Base-by-base conservation (phyloP, 352 stramenopile species). In the Chrysophaeum taylorii region DNA sequence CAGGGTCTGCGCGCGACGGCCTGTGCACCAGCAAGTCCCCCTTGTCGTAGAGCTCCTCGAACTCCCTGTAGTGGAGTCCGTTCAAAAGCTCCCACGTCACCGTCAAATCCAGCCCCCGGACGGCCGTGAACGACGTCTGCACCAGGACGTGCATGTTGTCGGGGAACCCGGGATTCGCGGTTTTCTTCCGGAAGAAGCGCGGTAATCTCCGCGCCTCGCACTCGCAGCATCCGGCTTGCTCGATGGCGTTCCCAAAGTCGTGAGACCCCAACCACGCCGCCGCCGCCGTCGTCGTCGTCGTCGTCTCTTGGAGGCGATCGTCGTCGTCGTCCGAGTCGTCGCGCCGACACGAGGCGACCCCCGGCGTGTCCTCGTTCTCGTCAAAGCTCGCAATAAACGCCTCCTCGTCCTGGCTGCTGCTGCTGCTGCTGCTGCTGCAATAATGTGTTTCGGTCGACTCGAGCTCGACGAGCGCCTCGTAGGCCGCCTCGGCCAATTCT, bases 131-230 rank as follows among this genome's bases (percentile, higher is more conserved):
- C 67, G 57, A 38, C 9, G 57, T 66, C 75, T 97, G 92, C 16
- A 97, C 71, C 41, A 93, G 85, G 0, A 81, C 82, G 78, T 98
- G 92, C 75, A 97, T 98, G 77, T 97, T 92, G 72, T 98, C 92
- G 0, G 87, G 86, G 69, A 87, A 97, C 9, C 92, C 90, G 50
- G 85, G 75, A 38, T 92, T 80, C 25, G 62, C 52, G 0, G 68
- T 53, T 27, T 80, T 84, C 48, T 86, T 78, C 29, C 87, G 77
- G 71, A 97, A 96, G 73, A 86, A 96, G 45, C 85, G 85, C 0
- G 91, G 89, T 82, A 96, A 89, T 68, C 86, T 73, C 52, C 92
- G 82, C 12, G 84, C 76, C 45, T 90, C 79, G 71, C 92, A 97
- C 29, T 83, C 79, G 70, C 92, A 96, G 73, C 92, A 97, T 0